Evolutionary conservation across 352 stramenopile genomes (phyloP), one percentile per base, ranked within the genome.

Genomic region (Saprolegnia parasitica): DNA sequence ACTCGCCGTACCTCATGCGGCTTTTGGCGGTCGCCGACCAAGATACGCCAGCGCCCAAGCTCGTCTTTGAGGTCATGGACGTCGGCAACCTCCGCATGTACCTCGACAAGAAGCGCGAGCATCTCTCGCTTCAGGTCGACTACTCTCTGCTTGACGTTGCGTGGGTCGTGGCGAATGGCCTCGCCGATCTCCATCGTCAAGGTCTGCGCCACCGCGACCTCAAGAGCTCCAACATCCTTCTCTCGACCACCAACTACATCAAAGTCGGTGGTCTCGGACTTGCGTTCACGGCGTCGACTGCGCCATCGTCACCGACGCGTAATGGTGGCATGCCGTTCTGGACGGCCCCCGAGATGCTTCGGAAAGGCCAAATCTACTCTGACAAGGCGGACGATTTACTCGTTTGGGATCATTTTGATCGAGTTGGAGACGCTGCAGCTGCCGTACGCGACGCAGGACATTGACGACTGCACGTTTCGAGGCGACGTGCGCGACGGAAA

Each of bases 1-100:
- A 5, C 2, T 35, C 29, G 5, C 29, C 29, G 29, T 35, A 35
- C 29, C 29, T 35, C 29, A 35, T 35, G 29, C 29, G 29, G 5
- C 29, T 35, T 35, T 35, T 35, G 29, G 29, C 29, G 29, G 29
- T 35, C 29, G 29, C 29, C 29, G 29, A 35, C 29, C 29, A 35
- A 35, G 5, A 35, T 5, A 35, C 29, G 29, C 29, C 29, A 35
- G 29, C 29, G 5, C 29, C 29, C 5, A 35, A 35, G 2, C 29
- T 68, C 89, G 84, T 93, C 54, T 93, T 95, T 71, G 84, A 95
- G 72, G 92, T 89, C 54, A 95, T 95, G 86, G 78, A 91, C 57
- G 92, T 91, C 56, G 86, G 84, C n/a, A 90, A 83, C 10, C 72
- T 95, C 29, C 29, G 29, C 50, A 91, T 83, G 6, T 82, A 95